These are phyloP conservation scores for Zygotorulaspora florentina DNA, from an alignment of 805 yeast genomes.

Conservation along the genomic window DNA sequence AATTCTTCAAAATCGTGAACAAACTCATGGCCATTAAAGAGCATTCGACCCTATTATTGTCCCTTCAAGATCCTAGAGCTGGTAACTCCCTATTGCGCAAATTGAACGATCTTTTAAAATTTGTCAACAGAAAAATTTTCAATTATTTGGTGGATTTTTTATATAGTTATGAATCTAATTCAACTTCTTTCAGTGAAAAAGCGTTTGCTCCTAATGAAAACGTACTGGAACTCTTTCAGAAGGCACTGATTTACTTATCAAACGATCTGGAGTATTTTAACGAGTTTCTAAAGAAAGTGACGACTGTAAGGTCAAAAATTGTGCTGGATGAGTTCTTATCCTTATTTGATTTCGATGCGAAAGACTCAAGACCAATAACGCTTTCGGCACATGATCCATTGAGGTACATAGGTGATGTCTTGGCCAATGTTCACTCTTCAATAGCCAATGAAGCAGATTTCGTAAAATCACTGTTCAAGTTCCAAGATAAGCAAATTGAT, in stretches of 20 bases:
- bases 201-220: constrained; percentile 13
- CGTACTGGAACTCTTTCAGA: constrained; percentile 29
- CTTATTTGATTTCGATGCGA: constrained; percentile 42
- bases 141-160: constrained; percentile 38
- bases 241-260: constrained; percentile 34
- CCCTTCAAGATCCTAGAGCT: constrained; percentile 60
- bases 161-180: constrained; percentile 26
- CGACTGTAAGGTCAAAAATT: constrained; percentile 61
- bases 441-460: constrained; percentile 85
- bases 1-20: constrained; percentile 55
- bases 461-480: constrained; percentile 56
- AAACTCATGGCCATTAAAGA: constrained; percentile 63
- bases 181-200: constrained; percentile 16
- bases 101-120: constrained; percentile 47
- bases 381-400: constrained; percentile 74
- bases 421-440: constrained; percentile 83
- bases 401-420: constrained; percentile 77
- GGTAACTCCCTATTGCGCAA: constrained; percentile 63
- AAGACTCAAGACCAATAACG: constrained; percentile 46
- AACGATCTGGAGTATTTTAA: constrained; percentile 50
- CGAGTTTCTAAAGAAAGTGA: constrained; percentile 56
- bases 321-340: constrained; percentile 63
- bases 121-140: constrained; percentile 53
- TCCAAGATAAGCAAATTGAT: constrained; percentile 24
- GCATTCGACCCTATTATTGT: constrained; percentile 65